Conservation (phyloP, 106 monocot species). For the Dendrobium nobile region DNA sequence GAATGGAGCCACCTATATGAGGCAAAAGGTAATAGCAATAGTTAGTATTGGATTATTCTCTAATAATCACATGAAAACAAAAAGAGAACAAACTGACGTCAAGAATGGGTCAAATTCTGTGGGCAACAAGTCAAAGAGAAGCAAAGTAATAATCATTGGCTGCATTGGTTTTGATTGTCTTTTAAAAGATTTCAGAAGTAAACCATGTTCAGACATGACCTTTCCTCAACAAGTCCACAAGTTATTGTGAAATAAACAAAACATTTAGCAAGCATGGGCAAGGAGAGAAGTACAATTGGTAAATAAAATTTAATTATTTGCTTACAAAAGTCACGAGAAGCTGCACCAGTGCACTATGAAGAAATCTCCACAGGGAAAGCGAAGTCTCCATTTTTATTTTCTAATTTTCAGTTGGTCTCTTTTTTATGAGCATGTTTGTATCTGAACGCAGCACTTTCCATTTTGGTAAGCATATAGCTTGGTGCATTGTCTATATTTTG, state of each 20-base stretch:
- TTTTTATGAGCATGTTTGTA: no score
- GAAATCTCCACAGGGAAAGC: no score
- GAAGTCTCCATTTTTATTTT: no score
- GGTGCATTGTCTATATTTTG: no score
- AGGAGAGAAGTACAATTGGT: no score
- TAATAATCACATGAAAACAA: background rate
- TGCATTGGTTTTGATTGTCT: background rate
- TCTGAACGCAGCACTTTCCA: no score
- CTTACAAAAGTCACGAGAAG: no score
- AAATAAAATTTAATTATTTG: no score
- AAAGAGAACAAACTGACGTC: background rate
- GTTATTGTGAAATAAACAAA: background rate
- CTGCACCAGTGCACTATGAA: no score
- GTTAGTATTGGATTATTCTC: background rate
- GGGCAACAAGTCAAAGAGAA: background rate
- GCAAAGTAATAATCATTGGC: background rate
- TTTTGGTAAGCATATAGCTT: no score
- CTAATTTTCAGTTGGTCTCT: no score
- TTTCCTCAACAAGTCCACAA: background rate
- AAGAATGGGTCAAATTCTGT: background rate
- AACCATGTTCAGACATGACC: background rate
- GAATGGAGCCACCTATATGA: slow-evolving; percentile 53
- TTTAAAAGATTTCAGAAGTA: background rate
- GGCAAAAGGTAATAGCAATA: background rate
- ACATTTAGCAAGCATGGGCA: no score